Base-by-base conservation (phyloP, 2,329 filamentous ascomycete genomes). In the Alternaria hordeiaustralica region DNA sequence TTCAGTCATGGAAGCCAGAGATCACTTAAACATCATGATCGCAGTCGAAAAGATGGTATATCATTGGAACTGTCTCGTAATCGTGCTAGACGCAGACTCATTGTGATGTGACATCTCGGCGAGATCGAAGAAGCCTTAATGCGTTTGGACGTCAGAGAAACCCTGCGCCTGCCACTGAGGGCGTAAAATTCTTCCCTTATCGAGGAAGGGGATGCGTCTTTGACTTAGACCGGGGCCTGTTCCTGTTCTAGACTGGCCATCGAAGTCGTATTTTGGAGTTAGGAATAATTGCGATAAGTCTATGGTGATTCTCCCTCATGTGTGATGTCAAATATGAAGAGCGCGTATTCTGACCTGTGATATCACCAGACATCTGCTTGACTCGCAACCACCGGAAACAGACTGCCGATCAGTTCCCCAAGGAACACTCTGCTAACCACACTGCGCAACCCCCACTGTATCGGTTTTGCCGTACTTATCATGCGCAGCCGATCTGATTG, bases 381-480 rank as follows among this genome's bases (percentile, higher is more conserved):
- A 41, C 36, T 41, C 49, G 18, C 28, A 36, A 33, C 28, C 33
- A 51, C 49, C 20, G 28, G 28, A 20, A 51, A 51, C 49, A 33
- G 58, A 60, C 45, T 30, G 30, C 46, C 21, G 53, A 56, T 50
- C 12, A 21, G 58, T 12, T 33, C 47, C 46, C 33, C 47, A 28
- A 47, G 28, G 46, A 28, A 30, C 23, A 47, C 28, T 41, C n/a
- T 47, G 21, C 47, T 54, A 33, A 54, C 30, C 46, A 46, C 10
- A 30, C 25, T 47, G 18, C 36, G n/a, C 15, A n/a, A 28, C 54
- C 55, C 55, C 60, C 55, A 50, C 47, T 58, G 25, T 25, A 4
- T 47, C 58, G 51, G 51, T 13, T 49, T 49, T 18, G 33, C 54
- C 43, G 28, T 41, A 6, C 26, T 26, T 25, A 5, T 13, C 54